These are phyloP conservation scores for Penicillium sp. DNA, from an alignment of 2,329 filamentous ascomycete species.

Conservation along the genomic window DNA sequence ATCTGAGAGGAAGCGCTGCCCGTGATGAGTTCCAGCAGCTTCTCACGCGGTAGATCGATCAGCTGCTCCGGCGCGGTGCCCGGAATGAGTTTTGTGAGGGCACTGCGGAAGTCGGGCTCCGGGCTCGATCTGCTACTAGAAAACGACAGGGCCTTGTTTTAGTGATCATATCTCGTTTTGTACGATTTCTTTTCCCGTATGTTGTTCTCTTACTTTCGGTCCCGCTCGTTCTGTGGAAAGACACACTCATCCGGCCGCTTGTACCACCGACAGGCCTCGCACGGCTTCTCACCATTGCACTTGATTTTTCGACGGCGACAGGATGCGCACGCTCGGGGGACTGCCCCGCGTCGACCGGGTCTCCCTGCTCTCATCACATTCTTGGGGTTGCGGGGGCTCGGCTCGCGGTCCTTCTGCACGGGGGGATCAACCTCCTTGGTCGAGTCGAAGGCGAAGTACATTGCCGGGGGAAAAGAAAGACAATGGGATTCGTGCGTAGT, in stretches of 20 bases:
- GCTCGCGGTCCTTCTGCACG: not conserved
- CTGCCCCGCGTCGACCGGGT: not conserved
- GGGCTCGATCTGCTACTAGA: conserved; percentile 25
- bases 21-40: conserved; percentile 59
- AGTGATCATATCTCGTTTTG: not conserved
- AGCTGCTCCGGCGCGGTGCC: conserved; percentile 58
- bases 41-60: conserved; percentile 59
- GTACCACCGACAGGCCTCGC: conserved; percentile 79
- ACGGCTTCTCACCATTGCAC: conserved; percentile 78
- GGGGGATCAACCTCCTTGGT: not conserved
- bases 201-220: conserved; percentile 66
- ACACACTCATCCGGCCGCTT: conserved; percentile 75
- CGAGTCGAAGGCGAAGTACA: not conserved
- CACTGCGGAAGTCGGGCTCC: conserved; percentile 64
- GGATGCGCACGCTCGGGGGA: conserved; percentile 65
- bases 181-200: conserved; percentile 23
- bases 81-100: conserved; percentile 66
- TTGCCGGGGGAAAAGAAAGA: not conserved
- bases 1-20: not conserved
- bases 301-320: conserved; percentile 80
- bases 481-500: no score
- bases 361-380: not conserved
- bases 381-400: not conserved
- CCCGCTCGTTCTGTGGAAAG: conserved; percentile 79
- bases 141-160: not conserved